These are phyloP conservation scores for Phialophora chinensis DNA, from an alignment of 2,329 filamentous ascomycete species.

Conservation along the genomic window DNA sequence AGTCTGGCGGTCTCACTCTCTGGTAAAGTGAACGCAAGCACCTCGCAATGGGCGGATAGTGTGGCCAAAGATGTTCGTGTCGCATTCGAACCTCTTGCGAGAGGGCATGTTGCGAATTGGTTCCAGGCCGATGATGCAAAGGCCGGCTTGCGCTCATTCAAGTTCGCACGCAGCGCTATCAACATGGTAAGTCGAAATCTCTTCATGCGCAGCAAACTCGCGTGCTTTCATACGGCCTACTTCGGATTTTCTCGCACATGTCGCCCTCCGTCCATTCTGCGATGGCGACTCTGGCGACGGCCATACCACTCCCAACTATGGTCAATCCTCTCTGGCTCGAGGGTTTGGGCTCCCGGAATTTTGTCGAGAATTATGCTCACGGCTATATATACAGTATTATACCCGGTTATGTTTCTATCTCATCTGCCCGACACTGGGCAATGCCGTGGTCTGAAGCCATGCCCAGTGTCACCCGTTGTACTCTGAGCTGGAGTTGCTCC, in stretches of 20 bases:
- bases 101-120: conserved; percentile 16
- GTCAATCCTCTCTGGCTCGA: background rate
- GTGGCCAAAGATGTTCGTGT: background rate
- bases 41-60: background rate
- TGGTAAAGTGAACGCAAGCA: conserved; percentile 11
- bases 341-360: background rate
- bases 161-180: conserved; percentile 12
- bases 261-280: background rate
- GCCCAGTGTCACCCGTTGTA: background rate
- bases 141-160: conserved; percentile 11
- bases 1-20: background rate
- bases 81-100: conserved; percentile 16
- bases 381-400: background rate
- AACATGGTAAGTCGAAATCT: conserved; percentile 3
- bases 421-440: background rate
- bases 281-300: background rate
- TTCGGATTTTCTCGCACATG: background rate
- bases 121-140: conserved; percentile 8
- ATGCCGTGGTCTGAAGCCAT: background rate
- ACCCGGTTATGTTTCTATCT: no score
- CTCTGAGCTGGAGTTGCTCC: background rate
- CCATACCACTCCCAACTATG: background rate
- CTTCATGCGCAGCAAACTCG: background rate
- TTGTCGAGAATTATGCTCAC: background rate
- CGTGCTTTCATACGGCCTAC: background rate